phyloP scores from a whole-genome alignment of 2,329 filamentous ascomycete species.

The Phyllachora maydis region DNA sequence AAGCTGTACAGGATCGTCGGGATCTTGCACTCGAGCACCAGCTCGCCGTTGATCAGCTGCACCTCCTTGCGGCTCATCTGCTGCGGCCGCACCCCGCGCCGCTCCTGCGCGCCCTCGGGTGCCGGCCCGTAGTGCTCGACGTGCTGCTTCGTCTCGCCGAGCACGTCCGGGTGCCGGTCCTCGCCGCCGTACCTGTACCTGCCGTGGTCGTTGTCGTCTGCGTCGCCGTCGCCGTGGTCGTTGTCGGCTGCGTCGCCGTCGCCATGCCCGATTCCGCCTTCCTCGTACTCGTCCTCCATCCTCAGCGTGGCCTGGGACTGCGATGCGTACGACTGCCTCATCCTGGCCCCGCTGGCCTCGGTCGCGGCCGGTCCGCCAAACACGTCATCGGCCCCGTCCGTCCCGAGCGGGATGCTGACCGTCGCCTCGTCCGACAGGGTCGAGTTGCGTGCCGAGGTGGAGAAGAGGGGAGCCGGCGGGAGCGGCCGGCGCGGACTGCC shows the following conservation, averaged over 20 bases:
- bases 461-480: conserved; percentile 74
- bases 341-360: conserved; percentile 32
- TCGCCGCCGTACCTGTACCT: neutral
- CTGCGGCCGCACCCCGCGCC: conserved; percentile 67
- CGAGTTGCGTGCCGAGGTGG: conserved; percentile 27
- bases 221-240: too few relatives aligned
- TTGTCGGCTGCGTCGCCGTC: conserved; percentile 7
- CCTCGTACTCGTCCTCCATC: conserved; percentile 14
- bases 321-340: conserved; percentile 35
- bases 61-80: conserved; percentile 91
- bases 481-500: conserved; percentile 73
- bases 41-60: conserved; percentile 87
- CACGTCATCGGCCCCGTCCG: conserved; percentile 48
- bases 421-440: conserved; percentile 46
- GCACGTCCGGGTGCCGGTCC: neutral
- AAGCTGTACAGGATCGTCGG: conserved; percentile 97
- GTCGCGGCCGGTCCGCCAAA: conserved; percentile 44
- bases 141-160: conserved; percentile 32
- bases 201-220: conserved; percentile 1
- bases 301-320: conserved; percentile 33
- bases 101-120: conserved; percentile 67
- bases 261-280: conserved; percentile 7
- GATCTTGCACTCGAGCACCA: conserved; percentile 97
- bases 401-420: conserved; percentile 47
- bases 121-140: conserved; percentile 73